Conservation (phyloP, 2,329 filamentous ascomycete genomes). For the Didymella sp. region DNA sequence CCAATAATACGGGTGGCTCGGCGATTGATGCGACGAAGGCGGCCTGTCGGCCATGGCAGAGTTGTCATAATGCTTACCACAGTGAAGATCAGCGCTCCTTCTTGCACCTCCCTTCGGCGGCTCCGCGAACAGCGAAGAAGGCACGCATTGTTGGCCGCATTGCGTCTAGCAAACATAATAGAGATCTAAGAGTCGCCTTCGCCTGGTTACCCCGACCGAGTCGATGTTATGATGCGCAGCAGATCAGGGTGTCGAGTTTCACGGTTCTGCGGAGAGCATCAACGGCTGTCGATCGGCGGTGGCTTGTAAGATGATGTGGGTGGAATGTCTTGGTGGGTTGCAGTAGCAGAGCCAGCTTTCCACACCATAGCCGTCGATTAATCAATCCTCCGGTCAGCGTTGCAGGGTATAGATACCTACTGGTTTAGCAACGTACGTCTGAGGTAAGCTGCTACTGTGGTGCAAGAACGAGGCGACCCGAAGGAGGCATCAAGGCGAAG, state of each 20-base stretch:
- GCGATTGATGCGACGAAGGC: constrained; percentile 16
- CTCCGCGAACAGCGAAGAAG: constrained; percentile 12
- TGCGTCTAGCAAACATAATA: not conserved
- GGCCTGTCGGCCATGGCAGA: constrained; percentile 25
- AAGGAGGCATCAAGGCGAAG: constrained; percentile 1
- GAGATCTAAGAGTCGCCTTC: not conserved
- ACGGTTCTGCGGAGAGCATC: not conserved
- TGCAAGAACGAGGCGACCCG: not conserved
- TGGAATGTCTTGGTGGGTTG: constrained; percentile 4
- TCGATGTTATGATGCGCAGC: not conserved
- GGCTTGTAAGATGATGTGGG: constrained; percentile 10
- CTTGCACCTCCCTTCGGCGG: constrained; percentile 1
- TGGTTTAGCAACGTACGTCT: constrained; percentile 4
- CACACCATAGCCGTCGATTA: not conserved
- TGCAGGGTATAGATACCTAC: not conserved
- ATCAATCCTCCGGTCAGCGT: constrained; percentile 3
- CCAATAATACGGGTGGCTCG: constrained; percentile 10
- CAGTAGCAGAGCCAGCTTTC: not conserved
- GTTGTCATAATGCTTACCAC: constrained; percentile 27
- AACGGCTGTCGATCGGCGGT: constrained; percentile 10
- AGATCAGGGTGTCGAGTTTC: not conserved
- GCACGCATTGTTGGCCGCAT: not conserved
- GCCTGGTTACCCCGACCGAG: not conserved
- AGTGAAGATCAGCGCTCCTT: constrained; percentile 21
- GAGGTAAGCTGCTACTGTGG: constrained; percentile 7